phyloP scores from a whole-genome alignment of 2,329 filamentous ascomycete genomes.

The Thelonectria olida region DNA sequence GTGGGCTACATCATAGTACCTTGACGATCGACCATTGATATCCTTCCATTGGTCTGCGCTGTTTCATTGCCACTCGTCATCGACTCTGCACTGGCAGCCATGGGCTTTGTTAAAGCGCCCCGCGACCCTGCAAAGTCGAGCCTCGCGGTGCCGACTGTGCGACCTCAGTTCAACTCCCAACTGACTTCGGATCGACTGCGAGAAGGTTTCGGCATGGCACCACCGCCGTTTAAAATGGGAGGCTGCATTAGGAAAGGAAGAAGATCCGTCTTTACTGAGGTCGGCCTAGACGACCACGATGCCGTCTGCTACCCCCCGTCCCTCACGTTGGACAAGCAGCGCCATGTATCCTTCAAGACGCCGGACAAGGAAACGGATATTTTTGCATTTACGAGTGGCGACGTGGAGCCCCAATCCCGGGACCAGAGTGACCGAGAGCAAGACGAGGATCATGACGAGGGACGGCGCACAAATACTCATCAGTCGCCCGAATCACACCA shows the following conservation, averaged over 20 bases:
- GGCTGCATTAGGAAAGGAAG: conserved; percentile 60
- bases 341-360: conserved; percentile 26
- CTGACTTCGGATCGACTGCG: conserved; percentile 61
- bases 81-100: conserved; percentile 23
- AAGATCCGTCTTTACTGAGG: conserved; percentile 62
- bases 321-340: conserved; percentile 24
- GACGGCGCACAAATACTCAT: conserved; percentile 3
- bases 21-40: conserved; percentile 23
- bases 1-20: background rate
- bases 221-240: conserved; percentile 51
- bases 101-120: conserved; percentile 34
- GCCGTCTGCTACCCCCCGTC: conserved; percentile 32
- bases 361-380: conserved; percentile 44
- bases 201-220: conserved; percentile 53
- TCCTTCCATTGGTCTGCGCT: conserved; percentile 1
- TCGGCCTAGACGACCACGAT: conserved; percentile 50
- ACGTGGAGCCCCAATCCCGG: conserved; percentile 2
- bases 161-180: conserved; percentile 61
- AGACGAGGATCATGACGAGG: conserved; percentile 9
- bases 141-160: conserved; percentile 35
- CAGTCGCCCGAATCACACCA: background rate
- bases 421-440: conserved; percentile 8
- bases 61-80: conserved; percentile 30
- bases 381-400: conserved; percentile 39
- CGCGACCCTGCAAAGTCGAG: conserved; percentile 4